Evolutionary conservation across 306 rosid species (phyloP), one percentile per base, ranked within the genome.

Genomic region (Glycine latifolia): DNA sequence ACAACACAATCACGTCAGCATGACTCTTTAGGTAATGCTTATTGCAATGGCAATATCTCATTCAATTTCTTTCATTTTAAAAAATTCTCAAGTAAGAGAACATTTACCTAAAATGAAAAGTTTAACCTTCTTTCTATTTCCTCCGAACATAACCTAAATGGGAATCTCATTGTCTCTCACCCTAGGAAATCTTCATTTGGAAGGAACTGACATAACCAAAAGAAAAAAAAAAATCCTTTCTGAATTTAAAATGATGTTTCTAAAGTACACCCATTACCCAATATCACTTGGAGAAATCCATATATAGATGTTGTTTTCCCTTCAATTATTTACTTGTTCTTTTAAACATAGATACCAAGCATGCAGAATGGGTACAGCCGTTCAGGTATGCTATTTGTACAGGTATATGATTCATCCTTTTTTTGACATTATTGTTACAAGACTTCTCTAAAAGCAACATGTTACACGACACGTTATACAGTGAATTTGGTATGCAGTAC

Each of bases 71-170:
- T 79, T 59, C 31, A 35, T 10, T 43, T 43, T 5, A 43, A 3
- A 10, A 26, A 26, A 26, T 9, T 10, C 48, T 58, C 77, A 68
- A 44, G 56, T n/a, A 56, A 69, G 77, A 79, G 53, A 79, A 58
- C 8, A 17, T 59, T 39, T 58, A 44, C 69, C 43, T 46, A 6
- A 43, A 58, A 7, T 59, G 55, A 43, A 12, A 58, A 43, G 1
- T 17, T 71, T 6, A 35, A 15, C 54, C 49, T 7, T 39, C 10
- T 44, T 43, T 37, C 14, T 10, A n/a, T 67, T 41, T 61, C 48
- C 71, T 12, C 71, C 47, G 11, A 76, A 61, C 58, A 76, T 46
- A 61, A 35, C 56, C 10, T 74, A 20, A 72, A 68, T 15, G 58
- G 26, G 13, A 53, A 35, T 48, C 35, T 63, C 74, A 13, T 46